These are phyloP conservation scores for Venturia oleaginea DNA, from an alignment of 2,329 filamentous ascomycete genomes.

Conservation along the genomic window DNA sequence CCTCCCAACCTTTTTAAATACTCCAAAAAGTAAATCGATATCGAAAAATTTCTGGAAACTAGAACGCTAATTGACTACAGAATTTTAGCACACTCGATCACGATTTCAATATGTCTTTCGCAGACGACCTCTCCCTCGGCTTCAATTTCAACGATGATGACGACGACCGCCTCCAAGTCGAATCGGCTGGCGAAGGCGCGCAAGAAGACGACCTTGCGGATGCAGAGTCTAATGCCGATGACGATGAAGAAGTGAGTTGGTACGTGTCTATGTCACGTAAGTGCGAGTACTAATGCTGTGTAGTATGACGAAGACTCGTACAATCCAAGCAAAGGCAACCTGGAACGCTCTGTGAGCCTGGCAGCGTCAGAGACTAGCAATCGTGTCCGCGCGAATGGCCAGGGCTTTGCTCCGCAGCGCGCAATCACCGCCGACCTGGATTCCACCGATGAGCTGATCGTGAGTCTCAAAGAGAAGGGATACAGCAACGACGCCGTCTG, in stretches of 20 bases:
- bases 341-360: background rate
- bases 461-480: conserved; percentile 33
- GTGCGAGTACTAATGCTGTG: background rate
- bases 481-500: conserved; percentile 37
- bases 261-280: background rate
- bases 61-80: background rate
- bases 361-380: background rate
- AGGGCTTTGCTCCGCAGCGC: conserved; percentile 32
- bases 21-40: background rate
- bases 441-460: conserved; percentile 39
- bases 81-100: background rate
- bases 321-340: background rate
- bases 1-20: background rate
- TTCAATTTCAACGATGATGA: conserved; percentile 7
- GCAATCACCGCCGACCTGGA: conserved; percentile 35
- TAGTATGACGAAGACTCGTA: background rate
- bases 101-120: background rate
- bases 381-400: conserved; percentile 30
- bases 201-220: conserved; percentile 4
- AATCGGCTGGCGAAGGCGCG: background rate
- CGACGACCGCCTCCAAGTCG: background rate
- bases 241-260: background rate
- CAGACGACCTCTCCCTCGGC: conserved; percentile 2
- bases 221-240: conserved; percentile 1
- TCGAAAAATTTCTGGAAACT: background rate